phyloP scores from a whole-genome alignment of 2,329 filamentous ascomycete species.

The Byssochlamys sp. region DNA sequence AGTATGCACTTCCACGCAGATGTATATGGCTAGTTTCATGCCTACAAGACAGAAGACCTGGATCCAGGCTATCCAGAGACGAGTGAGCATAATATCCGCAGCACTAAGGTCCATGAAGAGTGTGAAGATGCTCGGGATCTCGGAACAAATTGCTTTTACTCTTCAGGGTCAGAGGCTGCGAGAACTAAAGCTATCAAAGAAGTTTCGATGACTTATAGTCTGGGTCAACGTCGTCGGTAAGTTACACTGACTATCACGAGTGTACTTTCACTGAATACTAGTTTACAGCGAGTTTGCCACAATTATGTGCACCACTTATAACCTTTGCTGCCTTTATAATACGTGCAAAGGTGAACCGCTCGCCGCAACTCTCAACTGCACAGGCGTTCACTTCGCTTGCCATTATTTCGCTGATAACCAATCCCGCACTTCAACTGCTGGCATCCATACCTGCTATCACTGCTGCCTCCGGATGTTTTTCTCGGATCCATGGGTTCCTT shows the following conservation, averaged over 20 bases:
- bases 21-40: conserved; percentile 10
- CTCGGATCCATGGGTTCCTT: conserved; percentile 4
- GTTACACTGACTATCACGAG: not conserved
- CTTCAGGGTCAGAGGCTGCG: not conserved
- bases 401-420: conserved; percentile 8
- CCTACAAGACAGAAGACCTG: conserved; percentile 25
- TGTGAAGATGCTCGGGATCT: conserved; percentile 33
- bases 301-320: conserved; percentile 1
- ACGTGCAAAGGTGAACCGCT: conserved; percentile 1
- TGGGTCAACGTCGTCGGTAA: conserved; percentile 2
- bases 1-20: conserved; percentile 5
- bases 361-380: conserved; percentile 3
- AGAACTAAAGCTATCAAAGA: conserved; percentile 3
- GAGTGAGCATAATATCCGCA: conserved; percentile 32
- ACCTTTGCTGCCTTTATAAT: conserved; percentile 9
- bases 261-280: not conserved
- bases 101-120: conserved; percentile 34
- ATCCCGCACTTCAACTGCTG: conserved; percentile 5
- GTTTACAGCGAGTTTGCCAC: conserved; percentile 2
- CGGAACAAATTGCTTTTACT: not conserved
- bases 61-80: conserved; percentile 34
- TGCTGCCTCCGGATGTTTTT: conserved; percentile 2
- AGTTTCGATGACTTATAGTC: conserved; percentile 2
- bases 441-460: conserved; percentile 4
- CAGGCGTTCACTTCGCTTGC: conserved; percentile 10